phyloP scores from a whole-genome alignment of 2,329 filamentous ascomycete genomes.

The Colletotrichum higginsianum region DNA sequence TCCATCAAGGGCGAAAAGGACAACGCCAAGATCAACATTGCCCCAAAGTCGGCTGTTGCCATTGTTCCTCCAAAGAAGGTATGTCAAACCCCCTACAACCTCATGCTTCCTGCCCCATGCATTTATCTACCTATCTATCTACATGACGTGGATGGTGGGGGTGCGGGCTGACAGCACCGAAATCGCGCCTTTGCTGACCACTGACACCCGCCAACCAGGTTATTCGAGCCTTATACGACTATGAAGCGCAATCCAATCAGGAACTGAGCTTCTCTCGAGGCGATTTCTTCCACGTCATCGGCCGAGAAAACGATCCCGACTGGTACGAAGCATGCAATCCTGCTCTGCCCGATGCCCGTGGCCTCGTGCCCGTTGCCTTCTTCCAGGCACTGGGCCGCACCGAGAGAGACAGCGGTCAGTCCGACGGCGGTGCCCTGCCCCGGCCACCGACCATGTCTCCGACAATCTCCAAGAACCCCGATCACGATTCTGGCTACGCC shows the following conservation, averaged over 20 bases:
- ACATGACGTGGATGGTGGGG: constrained; percentile 3
- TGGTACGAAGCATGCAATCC: constrained; percentile 99
- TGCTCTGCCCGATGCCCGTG: constrained; percentile 85
- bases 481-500: constrained; percentile 93
- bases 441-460: constrained; percentile 56
- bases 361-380: constrained; percentile 92
- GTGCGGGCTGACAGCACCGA: not conserved
- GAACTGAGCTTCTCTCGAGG: constrained; percentile 93
- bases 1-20: constrained; percentile 94
- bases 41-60: constrained; percentile 87
- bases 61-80: constrained; percentile 97
- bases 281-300: constrained; percentile 98
- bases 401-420: constrained; percentile 88
- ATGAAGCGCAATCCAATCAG: constrained; percentile 81
- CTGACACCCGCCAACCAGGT: constrained; percentile 70
- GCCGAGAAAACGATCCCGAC: constrained; percentile 91
- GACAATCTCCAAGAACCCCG: constrained; percentile 70
- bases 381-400: constrained; percentile 95
- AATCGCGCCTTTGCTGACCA: constrained; percentile 44
- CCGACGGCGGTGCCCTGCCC: constrained; percentile 67
- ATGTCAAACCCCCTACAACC: constrained; percentile 50
- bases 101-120: not conserved
- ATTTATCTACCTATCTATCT: not conserved
- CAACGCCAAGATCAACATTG: constrained; percentile 81
- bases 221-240: constrained; percentile 96